Conservation (phyloP, 1,284 basidiomycete species). For the Rhodotorula mucilaginosa region DNA sequence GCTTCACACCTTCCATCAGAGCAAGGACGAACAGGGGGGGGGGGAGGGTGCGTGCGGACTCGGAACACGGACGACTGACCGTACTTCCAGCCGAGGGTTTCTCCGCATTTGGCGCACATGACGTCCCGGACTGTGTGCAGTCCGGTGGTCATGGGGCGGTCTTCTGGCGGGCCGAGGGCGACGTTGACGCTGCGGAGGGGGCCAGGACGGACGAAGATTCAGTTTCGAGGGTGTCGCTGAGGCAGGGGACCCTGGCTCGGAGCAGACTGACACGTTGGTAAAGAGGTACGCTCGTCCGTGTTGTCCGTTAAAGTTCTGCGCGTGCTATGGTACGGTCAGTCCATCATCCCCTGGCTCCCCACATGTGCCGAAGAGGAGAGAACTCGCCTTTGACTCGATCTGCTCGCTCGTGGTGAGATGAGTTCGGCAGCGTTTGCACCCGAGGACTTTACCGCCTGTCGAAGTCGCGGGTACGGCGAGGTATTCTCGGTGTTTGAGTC, state of each 20-base stretch:
- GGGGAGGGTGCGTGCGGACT: background rate
- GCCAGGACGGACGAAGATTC: background rate
- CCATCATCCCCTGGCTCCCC: background rate
- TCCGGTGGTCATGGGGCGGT: conserved; percentile 94
- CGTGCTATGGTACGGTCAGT: background rate
- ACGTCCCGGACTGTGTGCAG: conserved; percentile 94
- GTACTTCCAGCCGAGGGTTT: conserved; percentile 94
- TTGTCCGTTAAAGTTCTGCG: conserved; percentile 63
- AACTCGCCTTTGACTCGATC: conserved; percentile 77
- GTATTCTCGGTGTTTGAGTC: conserved; percentile 41
- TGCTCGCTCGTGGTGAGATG: conserved; percentile 89
- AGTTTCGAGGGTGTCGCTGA: background rate
- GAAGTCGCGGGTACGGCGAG: conserved; percentile 24
- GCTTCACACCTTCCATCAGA: background rate
- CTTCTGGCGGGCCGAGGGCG: conserved; percentile 78
- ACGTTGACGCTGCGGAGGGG: conserved; percentile 74
- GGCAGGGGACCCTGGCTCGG: no score
- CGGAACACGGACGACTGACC: conserved; percentile 57
- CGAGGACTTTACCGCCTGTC: conserved; percentile 61
- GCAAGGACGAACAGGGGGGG: conserved; percentile 2
- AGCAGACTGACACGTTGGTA: conserved; percentile 62
- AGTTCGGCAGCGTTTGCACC: conserved; percentile 84
- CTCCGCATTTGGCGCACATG: conserved; percentile 77
- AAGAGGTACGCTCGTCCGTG: conserved; percentile 93
- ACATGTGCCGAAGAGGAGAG: conserved; percentile 46